Percentiles rank a stretch among this genome's conserved stretches.
Conservation (phyloP, 768 basidiomycete genomes). For the Leucocoprinus birnbaumii region DNA sequence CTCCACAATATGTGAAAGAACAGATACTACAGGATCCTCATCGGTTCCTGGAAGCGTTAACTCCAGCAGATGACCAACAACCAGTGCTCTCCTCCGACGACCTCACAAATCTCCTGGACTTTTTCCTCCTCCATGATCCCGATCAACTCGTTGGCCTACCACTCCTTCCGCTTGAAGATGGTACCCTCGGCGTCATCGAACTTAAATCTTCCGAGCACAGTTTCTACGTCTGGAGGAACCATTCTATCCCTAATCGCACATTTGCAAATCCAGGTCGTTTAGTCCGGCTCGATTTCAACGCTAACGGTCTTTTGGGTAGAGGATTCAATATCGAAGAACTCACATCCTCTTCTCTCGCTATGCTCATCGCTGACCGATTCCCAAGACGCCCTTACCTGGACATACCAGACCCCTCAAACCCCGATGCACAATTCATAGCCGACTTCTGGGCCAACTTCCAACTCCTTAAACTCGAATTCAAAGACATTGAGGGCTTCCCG, state of each 20-base stretch:
- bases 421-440: conserved; percentile 23
- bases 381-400: neutral
- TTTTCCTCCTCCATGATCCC: conserved; percentile 19
- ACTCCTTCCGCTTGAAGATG: conserved; percentile 34
- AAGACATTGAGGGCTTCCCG: conserved; percentile 25
- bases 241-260: neutral
- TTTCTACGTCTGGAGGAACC: conserved; percentile 20
- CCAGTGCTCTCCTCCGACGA: neutral
- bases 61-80: neutral
- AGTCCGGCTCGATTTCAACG: conserved; percentile 3
- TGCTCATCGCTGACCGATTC: neutral
- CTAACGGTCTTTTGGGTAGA: neutral
- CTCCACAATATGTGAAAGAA: neutral
- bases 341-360: conserved; percentile 2
- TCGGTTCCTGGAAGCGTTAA: neutral
- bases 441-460: conserved; percentile 28
- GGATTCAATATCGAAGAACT: conserved; percentile 8
- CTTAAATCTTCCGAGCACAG: neutral
- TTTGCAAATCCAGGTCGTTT: neutral
- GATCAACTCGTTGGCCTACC: conserved; percentile 24
- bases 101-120: conserved; percentile 19
- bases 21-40: neutral
- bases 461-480: conserved; percentile 8
- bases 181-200: conserved; percentile 22
- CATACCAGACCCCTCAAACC: neutral